These are phyloP conservation scores for Camellia sinensis DNA, from an alignment of 148 eudicot species.

Conservation along the genomic window DNA sequence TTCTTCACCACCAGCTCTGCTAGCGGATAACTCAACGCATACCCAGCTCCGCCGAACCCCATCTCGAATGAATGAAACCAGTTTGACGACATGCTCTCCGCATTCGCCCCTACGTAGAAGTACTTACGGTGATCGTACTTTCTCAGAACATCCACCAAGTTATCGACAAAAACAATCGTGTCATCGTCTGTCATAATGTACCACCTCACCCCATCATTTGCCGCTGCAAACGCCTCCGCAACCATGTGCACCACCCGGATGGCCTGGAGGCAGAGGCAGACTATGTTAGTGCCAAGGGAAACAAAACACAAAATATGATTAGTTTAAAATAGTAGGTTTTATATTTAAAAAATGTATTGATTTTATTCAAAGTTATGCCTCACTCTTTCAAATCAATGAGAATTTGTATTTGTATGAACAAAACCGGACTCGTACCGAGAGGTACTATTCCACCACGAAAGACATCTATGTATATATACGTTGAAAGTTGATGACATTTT, in stretches of 20 bases:
- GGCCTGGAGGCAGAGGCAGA: neutral
- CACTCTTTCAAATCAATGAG: no score
- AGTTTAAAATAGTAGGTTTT: no score
- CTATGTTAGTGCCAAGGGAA: no score
- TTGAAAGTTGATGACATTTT: no score
- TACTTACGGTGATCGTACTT: constrained; percentile 58
- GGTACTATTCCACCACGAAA: no score
- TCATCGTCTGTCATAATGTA: constrained; percentile 60
- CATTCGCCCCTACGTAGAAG: constrained; percentile 52
- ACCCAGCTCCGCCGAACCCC: constrained; percentile 87
- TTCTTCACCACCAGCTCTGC: constrained; percentile 55
- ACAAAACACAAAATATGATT: no score
- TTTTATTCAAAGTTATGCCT: no score
- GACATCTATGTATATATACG: no score
- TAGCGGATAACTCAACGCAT: constrained; percentile 71
- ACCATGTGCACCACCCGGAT: constrained; percentile 48
- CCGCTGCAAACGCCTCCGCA: constrained; percentile 34
- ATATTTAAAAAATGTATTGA: no score
- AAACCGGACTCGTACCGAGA: no score
- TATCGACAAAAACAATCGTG: constrained; percentile 43
- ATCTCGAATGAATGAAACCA: constrained; percentile 38
- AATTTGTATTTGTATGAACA: no score
- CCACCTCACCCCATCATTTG: constrained; percentile 50
- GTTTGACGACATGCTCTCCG: constrained; percentile 46
- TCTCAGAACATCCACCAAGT: constrained; percentile 44